Evolutionary conservation across 2,329 filamentous ascomycete genomes (phyloP).

Genomic region (Diaporthe australafricana): DNA sequence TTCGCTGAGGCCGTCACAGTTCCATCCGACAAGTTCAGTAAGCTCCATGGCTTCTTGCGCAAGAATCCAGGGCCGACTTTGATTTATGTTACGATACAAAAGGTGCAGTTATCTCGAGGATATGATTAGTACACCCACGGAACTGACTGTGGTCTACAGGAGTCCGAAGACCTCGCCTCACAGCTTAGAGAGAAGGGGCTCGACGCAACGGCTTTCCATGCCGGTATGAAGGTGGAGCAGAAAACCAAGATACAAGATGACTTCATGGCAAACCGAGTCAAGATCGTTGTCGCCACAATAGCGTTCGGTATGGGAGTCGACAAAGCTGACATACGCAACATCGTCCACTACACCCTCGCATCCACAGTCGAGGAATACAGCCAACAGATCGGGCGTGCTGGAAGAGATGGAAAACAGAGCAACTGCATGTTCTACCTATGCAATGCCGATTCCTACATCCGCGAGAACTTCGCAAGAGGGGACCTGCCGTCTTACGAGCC

Average conservation of each 20-base stretch:
- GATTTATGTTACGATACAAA: constrained; percentile 70
- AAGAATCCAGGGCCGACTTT: constrained; percentile 66
- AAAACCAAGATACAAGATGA: constrained; percentile 62
- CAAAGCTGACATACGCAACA: constrained; percentile 65
- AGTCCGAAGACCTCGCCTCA: constrained; percentile 58
- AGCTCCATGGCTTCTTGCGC: constrained; percentile 60
- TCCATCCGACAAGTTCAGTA: constrained; percentile 58
- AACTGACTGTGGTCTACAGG: constrained; percentile 39
- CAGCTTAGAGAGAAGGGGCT: constrained; percentile 52
- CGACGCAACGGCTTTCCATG: constrained; percentile 60
- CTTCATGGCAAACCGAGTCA: constrained; percentile 58
- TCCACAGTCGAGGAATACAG: constrained; percentile 67
- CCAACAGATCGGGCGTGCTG: constrained; percentile 68
- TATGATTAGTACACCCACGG: too few relatives aligned
- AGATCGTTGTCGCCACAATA: constrained; percentile 66
- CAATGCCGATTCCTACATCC: constrained; percentile 66
- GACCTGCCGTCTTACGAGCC: constrained; percentile 67
- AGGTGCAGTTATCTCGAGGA: constrained; percentile 40
- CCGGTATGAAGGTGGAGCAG: constrained; percentile 57
- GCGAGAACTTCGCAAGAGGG: constrained; percentile 69
- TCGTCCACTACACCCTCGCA: constrained; percentile 64
- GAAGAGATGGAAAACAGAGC: constrained; percentile 63
- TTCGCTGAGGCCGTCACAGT: constrained; percentile 57
- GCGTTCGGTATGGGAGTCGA: constrained; percentile 72
- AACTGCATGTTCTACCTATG: constrained; percentile 70